A percentile compares a stretch with the other conserved stretches of the same genome.
phyloP scores from a whole-genome alignment of 345 rosid species.

The Populus deltoides region DNA sequence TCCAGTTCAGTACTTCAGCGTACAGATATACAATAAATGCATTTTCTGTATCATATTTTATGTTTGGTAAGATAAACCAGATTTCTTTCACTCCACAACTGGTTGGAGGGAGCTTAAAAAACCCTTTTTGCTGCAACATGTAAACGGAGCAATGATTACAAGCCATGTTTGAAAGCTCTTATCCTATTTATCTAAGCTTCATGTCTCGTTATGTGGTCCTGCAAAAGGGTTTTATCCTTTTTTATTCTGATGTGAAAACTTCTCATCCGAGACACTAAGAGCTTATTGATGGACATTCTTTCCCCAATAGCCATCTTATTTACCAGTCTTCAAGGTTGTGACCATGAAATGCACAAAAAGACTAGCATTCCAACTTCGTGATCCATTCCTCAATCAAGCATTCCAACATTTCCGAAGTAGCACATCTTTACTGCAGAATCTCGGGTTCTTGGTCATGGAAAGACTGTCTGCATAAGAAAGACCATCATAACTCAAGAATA shows the following conservation, averaged over 20 bases:
- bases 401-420: slow-evolving; percentile 67
- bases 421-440: slow-evolving; percentile 54
- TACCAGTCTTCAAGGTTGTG: slow-evolving; percentile 69
- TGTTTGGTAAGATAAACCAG: too few relatives aligned
- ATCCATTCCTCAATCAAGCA: slow-evolving; percentile 69
- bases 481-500: slow-evolving; percentile 50
- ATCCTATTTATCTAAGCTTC: too few relatives aligned
- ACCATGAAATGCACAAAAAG: slow-evolving; percentile 75
- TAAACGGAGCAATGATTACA: too few relatives aligned
- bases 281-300: too few relatives aligned
- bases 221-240: slow-evolving; percentile 15
- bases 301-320: slow-evolving; percentile 47
- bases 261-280: slow-evolving; percentile 41
- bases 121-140: too few relatives aligned
- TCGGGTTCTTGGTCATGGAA: slow-evolving; percentile 79
- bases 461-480: slow-evolving; percentile 50
- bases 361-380: slow-evolving; percentile 58
- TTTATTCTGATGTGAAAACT: too few relatives aligned
- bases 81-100: too few relatives aligned
- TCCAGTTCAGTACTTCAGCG: too few relatives aligned
- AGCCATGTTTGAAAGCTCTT: too few relatives aligned
- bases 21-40: too few relatives aligned
- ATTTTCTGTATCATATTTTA: too few relatives aligned
- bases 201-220: neutral
- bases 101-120: too few relatives aligned